These are phyloP conservation scores for Fraxinus dipetala DNA, from an alignment of 305 asterid genomes.

Conservation along the genomic window DNA sequence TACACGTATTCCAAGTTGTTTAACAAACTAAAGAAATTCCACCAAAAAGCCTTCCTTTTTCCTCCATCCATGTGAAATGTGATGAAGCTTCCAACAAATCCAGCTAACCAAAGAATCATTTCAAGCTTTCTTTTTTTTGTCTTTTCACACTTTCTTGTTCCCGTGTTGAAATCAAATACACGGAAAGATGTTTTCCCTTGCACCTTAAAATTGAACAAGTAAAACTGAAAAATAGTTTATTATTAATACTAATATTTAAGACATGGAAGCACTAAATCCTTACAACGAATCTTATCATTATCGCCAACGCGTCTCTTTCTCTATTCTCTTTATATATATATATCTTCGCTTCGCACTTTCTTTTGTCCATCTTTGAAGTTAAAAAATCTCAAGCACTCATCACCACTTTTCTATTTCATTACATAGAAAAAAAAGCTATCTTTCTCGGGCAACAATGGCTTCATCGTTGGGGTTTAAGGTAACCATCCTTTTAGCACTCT, in stretches of 20 bases:
- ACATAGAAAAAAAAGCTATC: conserved; percentile 11
- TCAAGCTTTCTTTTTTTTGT: background rate
- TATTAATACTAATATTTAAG: too few species aligned
- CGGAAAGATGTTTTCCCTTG: background rate
- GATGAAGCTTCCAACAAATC: conserved; percentile 16
- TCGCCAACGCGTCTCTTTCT: background rate
- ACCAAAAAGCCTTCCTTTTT: background rate
- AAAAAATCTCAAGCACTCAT: background rate
- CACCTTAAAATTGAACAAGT: background rate
- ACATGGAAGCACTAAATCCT: background rate
- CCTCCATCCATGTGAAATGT: background rate
- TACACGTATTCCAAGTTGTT: conserved; percentile 23
- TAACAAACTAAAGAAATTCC: conserved; percentile 24
- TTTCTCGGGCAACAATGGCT: conserved; percentile 22
- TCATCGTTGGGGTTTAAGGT: conserved; percentile 26
- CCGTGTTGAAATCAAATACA: background rate
- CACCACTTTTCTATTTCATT: background rate
- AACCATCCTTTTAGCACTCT: conserved; percentile 33
- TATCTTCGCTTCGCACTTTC: conserved; percentile 34
- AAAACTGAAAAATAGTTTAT: background rate
- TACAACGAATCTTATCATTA: conserved; percentile 32
- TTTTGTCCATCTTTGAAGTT: conserved; percentile 28
- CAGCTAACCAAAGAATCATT: conserved; percentile 32
- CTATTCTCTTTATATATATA: conserved; percentile 28
- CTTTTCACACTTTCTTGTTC: background rate